Evolutionary conservation across 805 yeast species (phyloP), one percentile per base, ranked within the genome.

Genomic region (Pichia nakasei): DNA sequence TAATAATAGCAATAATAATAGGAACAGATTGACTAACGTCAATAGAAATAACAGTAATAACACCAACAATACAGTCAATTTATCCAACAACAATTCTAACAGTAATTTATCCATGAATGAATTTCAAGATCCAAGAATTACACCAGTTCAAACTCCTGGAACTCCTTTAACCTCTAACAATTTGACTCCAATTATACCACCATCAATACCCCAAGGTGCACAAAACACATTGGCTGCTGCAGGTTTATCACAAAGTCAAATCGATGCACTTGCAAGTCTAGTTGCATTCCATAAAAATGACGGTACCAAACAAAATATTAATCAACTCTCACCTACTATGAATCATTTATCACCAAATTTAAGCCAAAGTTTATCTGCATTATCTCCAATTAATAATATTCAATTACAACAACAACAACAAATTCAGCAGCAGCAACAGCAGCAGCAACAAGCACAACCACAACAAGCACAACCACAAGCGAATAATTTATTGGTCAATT

Each of bases 211-310:
- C 1, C 78, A 78, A 6, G 86, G 87, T 11, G 91, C 89, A 2
- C 74, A 76, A 49, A 62, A 69, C 19, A 74, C 87, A 1, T 59
- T 84, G 37, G 71, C 72, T 7, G 73, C 76, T 7, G 86, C 81
- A 3, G 93, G 93, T 0, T 68, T 84, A 35, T 67, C 78, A 2
- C 76, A 72, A 45, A 78, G 77, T 32, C 93, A 84, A 57, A 82
- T 84, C 13, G 85, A 81, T 53, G 78, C 86, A 2, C 64, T 84
- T 29, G 79, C 85, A 6, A 85, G 85, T 0, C 67, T 83, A 41
- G 76, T 83, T 27, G 89, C 88, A 0, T 84, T 80, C 52, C 83
- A 83, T 59, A 61, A 66, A 42, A 29, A 12, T 29, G 32, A 29
- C 15, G 27, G 27, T 8, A n/a, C 27, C 27, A 11, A 15, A 19